Evolutionary conservation across 192 early-diverging fungal genomes (phyloP), one percentile per base, ranked within the genome.

Genomic region (Linnemannia hyalina): DNA sequence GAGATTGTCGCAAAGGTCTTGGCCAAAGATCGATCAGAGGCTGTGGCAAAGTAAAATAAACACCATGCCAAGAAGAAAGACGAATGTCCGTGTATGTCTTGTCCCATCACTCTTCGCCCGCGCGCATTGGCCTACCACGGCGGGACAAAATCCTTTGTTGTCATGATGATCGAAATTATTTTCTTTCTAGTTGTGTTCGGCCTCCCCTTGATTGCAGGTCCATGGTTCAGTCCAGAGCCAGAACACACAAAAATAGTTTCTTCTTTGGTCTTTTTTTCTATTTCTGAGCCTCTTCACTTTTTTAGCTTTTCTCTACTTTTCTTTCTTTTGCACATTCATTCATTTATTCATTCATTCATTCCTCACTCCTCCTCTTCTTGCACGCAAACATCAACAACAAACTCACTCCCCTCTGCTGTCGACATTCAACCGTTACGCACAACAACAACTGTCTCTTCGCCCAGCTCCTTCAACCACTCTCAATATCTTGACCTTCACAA

Each of bases 11-110:
- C 60, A 41, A 1, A 35, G 8, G 52, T 83, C 1, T 38, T 83
- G 44, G 26, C 76, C 41, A 83, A 70, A 68, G 76, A 83, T 52
- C 72, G 70, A 36, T 41, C 49, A 0, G 69, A 70, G 38, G 49
- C 42, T 16, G 69, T 75, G 38, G 49, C 42, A 41, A 46, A 68
- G 26, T 65, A 65, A 49, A 52, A 65, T 65, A 65, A 65, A 35
- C 6, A 26, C 22, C 20, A 23, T 55, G n/a, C n/a, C n/a, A 57
- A n/a, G 23, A 26, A 10, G n/a, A 9, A 57, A 26, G 54, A 22
- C 54, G 54, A 26, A 23, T 26, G 23, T 26, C 4, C n/a, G 55
- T 26, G 1, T 46, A 15, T 46, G 44, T 46, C 11, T 46, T 40
- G 38, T 3, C 38, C 38, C 38, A 5, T 6, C 38, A 40, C 3